Conservation (phyloP, 2,329 filamentous ascomycete species). For the Nothomitra cinnamomea region DNA sequence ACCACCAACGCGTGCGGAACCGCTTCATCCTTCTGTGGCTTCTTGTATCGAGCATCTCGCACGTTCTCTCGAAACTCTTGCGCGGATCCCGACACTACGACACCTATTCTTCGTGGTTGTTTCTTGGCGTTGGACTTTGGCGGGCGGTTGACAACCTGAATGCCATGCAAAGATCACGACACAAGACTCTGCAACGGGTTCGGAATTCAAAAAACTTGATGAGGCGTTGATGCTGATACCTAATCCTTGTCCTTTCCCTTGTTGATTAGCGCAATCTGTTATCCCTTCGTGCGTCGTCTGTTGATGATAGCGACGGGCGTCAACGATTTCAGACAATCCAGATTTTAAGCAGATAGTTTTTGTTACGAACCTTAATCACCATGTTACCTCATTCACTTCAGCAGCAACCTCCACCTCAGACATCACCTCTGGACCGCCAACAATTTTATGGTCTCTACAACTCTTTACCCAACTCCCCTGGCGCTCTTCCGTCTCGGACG, state of each 20-base stretch:
- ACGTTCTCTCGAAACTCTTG: neutral
- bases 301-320: neutral
- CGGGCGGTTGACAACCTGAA: neutral
- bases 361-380: neutral
- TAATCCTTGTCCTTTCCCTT: neutral
- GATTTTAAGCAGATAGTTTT: neutral
- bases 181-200: constrained; percentile 2
- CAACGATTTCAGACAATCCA: neutral
- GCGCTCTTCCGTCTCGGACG: neutral
- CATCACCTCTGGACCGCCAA: neutral
- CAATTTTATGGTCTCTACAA: constrained; percentile 3
- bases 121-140: neutral
- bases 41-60: neutral
- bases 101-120: neutral
- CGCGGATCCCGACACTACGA: too few relatives aligned
- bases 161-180: constrained; percentile 3
- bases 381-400: constrained; percentile 3
- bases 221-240: neutral
- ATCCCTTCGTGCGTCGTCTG: neutral
- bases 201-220: constrained; percentile 1
- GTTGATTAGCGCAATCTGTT: neutral
- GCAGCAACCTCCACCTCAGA: neutral
- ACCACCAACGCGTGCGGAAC: neutral
- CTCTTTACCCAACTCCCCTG: neutral
- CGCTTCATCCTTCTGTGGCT: neutral